Base-by-base conservation (phyloP, 768 basidiomycete genomes). In the Tubosaeta brunneosetosa region DNA sequence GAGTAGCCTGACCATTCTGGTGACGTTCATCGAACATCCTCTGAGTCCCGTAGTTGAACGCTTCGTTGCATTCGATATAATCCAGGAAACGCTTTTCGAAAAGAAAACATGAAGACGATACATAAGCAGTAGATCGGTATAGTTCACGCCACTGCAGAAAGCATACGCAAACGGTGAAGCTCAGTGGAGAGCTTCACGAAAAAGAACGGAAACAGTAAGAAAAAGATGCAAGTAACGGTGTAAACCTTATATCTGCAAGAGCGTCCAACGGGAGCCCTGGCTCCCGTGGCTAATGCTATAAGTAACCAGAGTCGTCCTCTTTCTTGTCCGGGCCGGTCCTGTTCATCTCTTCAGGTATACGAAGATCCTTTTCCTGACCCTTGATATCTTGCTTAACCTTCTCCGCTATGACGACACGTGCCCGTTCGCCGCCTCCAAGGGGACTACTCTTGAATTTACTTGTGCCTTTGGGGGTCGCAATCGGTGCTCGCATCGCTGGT, bases 381-480 rank as follows among this genome's bases (percentile, higher is more conserved):
- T 54, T 56, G 53, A 60, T 63, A 49, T 65, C 68, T 56, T 67
- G 70, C 50, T 72, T 74, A 29, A 81, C 68, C 61, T 73, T 70
- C 61, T 80, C 80, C 13, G 81, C 78, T 32, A 79, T 73, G n/a
- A 78, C 74, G 4, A 76, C 67, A 2, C 76, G 75, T 8, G 58
- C 63, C 41, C 72, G 64, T 47, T 76, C 77, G 25, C 68, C 70
- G 32, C 77, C 75, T 19, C 72, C 78, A 31, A 86, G 69, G 31
- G 85, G 86, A 61, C 80, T 88, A 61, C 86, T 89, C 80, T 88
- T 89, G 70, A 88, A 90, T 54, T 79, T 74, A 57, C 60, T 61
- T 19, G 74, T 71, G 22, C 81, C 82, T 61, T 82, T 85, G 47
- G 57, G 49, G 34, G 61, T 48, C 16, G 52, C 51, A 17, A 55